A percentile compares a stretch with the other conserved stretches of the same genome.
phyloP scores from a whole-genome alignment of 2,329 filamentous ascomycete genomes.

The Scedosporium boydii region DNA sequence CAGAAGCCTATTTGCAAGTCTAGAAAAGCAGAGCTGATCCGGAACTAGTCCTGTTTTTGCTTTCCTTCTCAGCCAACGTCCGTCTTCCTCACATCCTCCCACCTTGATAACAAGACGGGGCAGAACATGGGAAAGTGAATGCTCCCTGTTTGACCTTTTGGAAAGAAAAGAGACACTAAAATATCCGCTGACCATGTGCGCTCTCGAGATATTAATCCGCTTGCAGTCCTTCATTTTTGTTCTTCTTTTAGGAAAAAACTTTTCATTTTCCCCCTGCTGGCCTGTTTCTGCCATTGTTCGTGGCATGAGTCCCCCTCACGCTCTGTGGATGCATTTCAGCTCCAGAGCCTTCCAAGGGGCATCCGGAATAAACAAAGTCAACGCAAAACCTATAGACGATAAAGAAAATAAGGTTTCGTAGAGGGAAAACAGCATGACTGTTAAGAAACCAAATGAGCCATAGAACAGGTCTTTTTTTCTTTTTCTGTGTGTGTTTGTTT shows the following conservation, averaged over 20 bases:
- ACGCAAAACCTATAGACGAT: conserved; percentile 2
- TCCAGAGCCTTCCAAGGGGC: background rate
- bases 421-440: background rate
- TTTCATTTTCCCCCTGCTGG: background rate
- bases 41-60: background rate
- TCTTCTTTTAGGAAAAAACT: background rate
- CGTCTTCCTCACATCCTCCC: background rate
- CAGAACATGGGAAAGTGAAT: too few species aligned
- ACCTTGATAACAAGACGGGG: too few species aligned
- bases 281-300: background rate
- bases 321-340: background rate
- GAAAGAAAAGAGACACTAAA: background rate
- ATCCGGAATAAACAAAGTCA: background rate
- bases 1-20: background rate
- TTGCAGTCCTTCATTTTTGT: background rate
- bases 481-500: background rate
- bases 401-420: background rate
- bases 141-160: too few species aligned
- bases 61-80: background rate
- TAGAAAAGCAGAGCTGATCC: background rate
- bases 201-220: background rate
- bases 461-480: background rate
- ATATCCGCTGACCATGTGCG: background rate
- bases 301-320: background rate
- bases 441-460: background rate